phyloP scores from a whole-genome alignment of 805 yeast species.

The Spathaspora passalidarum region DNA sequence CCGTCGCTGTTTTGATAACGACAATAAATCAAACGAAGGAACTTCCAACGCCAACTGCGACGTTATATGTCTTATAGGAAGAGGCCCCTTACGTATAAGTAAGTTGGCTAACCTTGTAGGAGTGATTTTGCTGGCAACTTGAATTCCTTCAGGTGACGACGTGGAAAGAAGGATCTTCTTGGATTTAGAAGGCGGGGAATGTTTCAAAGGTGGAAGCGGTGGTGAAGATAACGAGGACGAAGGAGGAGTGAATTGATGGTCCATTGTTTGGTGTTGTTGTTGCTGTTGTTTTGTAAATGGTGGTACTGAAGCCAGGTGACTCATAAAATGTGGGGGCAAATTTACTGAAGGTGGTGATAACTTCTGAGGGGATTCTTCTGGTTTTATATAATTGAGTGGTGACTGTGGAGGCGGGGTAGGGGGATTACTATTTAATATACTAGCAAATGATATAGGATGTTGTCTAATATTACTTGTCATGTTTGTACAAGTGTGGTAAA shows the following conservation, averaged over 20 bases:
- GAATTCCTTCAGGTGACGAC: conserved; percentile 82
- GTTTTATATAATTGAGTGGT: too few relatives aligned
- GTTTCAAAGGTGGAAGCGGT: background rate
- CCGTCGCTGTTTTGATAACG: conserved; percentile 85
- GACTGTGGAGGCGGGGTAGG: background rate
- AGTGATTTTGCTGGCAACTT: conserved; percentile 83
- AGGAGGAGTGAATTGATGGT: background rate
- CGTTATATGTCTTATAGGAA: conserved; percentile 88
- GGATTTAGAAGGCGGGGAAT: conserved; percentile 1
- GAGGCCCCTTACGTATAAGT: conserved; percentile 72
- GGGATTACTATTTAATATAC: background rate
- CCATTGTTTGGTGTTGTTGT: background rate
- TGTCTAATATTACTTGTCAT: background rate
- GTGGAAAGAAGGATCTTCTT: conserved; percentile 48
- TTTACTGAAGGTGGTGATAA: background rate
- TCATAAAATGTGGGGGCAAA: background rate
- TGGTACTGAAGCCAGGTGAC: background rate
- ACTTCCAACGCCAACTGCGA: conserved; percentile 71
- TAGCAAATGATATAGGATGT: conserved; percentile 1
- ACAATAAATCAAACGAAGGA: conserved; percentile 73
- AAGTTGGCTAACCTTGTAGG: conserved; percentile 72
- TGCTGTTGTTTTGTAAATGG: conserved; percentile 1
- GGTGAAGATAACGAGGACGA: background rate
- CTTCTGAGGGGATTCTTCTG: background rate
- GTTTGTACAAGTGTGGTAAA: background rate